Evolutionary conservation across 202 grass and related monocot genomes (phyloP), one percentile per base, ranked within the genome.

Genomic region (Alloteropsis angusta): DNA sequence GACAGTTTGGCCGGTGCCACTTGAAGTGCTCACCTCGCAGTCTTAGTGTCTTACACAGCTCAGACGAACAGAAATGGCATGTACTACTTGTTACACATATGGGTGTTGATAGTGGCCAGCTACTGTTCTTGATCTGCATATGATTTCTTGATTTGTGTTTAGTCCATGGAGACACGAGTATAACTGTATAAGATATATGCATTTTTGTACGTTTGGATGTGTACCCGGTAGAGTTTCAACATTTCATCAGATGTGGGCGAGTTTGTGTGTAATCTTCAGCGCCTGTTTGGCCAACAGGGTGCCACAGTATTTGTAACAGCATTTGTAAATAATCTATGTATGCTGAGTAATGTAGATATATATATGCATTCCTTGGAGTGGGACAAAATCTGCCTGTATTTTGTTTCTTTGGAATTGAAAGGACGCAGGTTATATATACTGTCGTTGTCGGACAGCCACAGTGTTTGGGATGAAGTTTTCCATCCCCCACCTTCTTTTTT

Each of bases 61-160:
- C 44, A 56, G 58, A 10, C 34, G 57, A 45, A 53, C 36, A 86
- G 56, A 74, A 47, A 63, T 16, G 69, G 23, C 54, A 77, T 68
- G 30, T 22, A 46, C 23, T 32, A 37, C 18, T 75, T 66, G 9
- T 55, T 54, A 56, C 10, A 16, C 8, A 30, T 67, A 59, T 58
- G 56, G 68, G 48, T 83, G 37, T 41, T 57, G 32, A 49, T 59
- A 84, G 21, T 68, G 37, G 49, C 4, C 81, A 30, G 30, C 13
- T 56, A 76, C 26, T 79, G 74, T 78, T 86, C n/a, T 77, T 78
- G 49, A 39, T 85, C 9, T 72, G 46, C 48, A 72, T 5, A 79
- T 58, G 41, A 76, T 39, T 16, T 67, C 50, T 83, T 76, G 35
- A 68, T 76, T 83, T 30, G 28, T 30, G 55, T 45, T 68, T 83